These are phyloP conservation scores for Pestalotiopsis fici DNA, from an alignment of 2,329 filamentous ascomycete genomes.

Conservation along the genomic window DNA sequence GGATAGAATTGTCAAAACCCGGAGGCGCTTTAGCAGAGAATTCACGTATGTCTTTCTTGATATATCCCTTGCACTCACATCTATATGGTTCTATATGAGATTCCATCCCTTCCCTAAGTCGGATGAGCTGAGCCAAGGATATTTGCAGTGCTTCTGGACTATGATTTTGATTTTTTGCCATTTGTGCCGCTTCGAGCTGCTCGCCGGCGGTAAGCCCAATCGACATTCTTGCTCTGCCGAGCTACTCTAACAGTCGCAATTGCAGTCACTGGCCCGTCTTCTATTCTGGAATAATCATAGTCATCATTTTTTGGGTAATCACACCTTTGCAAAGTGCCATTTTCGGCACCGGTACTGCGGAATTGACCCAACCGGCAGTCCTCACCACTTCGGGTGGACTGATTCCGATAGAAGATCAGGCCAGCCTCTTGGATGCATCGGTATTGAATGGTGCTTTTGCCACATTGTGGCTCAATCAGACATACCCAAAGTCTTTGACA, in stretches of 20 bases:
- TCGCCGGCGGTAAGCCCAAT: not conserved
- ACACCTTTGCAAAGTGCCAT: not conserved
- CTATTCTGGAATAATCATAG: not conserved
- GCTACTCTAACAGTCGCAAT: not conserved
- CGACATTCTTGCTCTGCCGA: not conserved
- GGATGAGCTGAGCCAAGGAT: too few relatives aligned
- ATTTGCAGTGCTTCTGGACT: not conserved
- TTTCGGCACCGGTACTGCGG: not conserved
- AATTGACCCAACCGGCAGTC: not conserved
- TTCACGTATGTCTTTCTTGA: not conserved
- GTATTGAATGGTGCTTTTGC: not conserved
- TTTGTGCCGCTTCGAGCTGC: not conserved
- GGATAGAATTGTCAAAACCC: not conserved
- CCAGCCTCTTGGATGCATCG: not conserved
- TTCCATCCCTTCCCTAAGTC: too few relatives aligned
- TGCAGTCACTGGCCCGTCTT: not conserved
- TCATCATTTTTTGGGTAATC: not conserved
- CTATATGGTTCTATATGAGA: not conserved
- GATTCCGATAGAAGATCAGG: not conserved
- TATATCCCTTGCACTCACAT: not conserved
- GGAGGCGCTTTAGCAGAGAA: not conserved
- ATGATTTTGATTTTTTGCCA: not conserved
- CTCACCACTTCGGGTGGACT: not conserved
- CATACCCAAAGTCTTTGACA: not conserved
- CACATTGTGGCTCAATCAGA: not conserved